Evolutionary conservation across 305 asterid species (phyloP).

Genomic region (Andrographis paniculata): DNA sequence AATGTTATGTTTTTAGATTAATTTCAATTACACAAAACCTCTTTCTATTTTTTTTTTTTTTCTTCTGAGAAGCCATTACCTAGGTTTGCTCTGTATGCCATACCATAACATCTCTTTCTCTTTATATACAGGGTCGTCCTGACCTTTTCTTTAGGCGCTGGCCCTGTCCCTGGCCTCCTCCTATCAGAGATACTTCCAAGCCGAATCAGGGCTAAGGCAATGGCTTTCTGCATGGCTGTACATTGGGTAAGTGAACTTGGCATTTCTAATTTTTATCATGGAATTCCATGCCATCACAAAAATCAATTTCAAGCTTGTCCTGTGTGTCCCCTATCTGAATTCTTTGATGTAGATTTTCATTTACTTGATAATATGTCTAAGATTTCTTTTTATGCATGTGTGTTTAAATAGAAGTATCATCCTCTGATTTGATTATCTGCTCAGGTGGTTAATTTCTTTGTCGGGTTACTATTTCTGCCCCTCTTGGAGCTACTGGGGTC

Average conservation of each 20-base stretch:
- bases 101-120: constrained; percentile 12
- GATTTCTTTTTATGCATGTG: too few relatives aligned
- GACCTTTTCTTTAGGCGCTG: constrained; percentile 82
- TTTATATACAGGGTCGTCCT: constrained; percentile 56
- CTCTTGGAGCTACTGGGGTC: constrained; percentile 72
- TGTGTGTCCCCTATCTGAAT: too few relatives aligned
- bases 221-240: constrained; percentile 92
- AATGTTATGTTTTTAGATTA: too few relatives aligned
- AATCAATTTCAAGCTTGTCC: too few relatives aligned
- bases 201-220: constrained; percentile 86
- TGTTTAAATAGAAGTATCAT: too few relatives aligned
- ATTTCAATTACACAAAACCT: too few relatives aligned
- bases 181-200: constrained; percentile 85
- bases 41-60: constrained; percentile 10
- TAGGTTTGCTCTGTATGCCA: too few relatives aligned
- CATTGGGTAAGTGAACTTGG: constrained; percentile 63
- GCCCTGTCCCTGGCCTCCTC: constrained; percentile 88
- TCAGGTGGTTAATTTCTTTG: constrained; percentile 73
- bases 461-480: constrained; percentile 66
- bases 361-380: too few relatives aligned
- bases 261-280: background rate
- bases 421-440: background rate
- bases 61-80: background rate
- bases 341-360: too few relatives aligned
- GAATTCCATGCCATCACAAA: too few relatives aligned